Evolutionary conservation across 768 basidiomycete species (phyloP).

Genomic region (Leucosporidium creatinivorum): DNA sequence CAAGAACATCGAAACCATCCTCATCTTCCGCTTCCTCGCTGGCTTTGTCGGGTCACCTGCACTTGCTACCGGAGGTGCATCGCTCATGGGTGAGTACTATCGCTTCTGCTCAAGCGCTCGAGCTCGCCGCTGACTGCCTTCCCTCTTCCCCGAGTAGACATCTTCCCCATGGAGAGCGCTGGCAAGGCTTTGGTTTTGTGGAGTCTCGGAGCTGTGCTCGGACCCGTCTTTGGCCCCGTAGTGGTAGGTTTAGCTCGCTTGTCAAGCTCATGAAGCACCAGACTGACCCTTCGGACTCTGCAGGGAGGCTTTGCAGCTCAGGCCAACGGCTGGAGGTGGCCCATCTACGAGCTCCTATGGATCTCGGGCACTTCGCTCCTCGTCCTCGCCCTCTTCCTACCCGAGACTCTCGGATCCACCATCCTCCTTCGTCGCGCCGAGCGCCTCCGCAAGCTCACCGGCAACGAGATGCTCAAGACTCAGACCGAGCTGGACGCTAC

Average conservation of each 20-base stretch:
- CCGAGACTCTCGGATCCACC: slow-evolving; percentile 42
- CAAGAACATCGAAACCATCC: slow-evolving; percentile 32
- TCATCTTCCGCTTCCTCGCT: slow-evolving; percentile 41
- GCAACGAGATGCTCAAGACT: slow-evolving; percentile 39
- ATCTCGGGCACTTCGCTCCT: slow-evolving; percentile 37
- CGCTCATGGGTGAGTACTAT: slow-evolving; percentile 14
- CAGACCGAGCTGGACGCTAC: slow-evolving; percentile 37
- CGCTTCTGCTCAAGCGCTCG: neutral
- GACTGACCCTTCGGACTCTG: too few species aligned
- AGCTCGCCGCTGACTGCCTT: neutral
- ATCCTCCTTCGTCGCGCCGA: slow-evolving; percentile 43
- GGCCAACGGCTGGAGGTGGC: slow-evolving; percentile 42
- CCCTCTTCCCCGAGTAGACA: neutral
- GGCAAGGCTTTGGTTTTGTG: neutral
- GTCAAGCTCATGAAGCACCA: too few species aligned
- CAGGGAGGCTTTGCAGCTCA: slow-evolving; percentile 41
- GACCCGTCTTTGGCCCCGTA: neutral
- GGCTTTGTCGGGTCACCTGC: slow-evolving; percentile 44
- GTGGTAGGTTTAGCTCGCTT: too few species aligned
- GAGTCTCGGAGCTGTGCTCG: neutral
- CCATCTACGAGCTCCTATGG: slow-evolving; percentile 41
- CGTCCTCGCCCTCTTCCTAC: slow-evolving; percentile 40
- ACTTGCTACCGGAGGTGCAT: slow-evolving; percentile 42
- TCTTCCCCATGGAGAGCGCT: neutral
- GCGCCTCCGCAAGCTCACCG: slow-evolving; percentile 43